phyloP scores from a whole-genome alignment of 768 basidiomycete genomes.

The Termitomyces bulborhizus region DNA sequence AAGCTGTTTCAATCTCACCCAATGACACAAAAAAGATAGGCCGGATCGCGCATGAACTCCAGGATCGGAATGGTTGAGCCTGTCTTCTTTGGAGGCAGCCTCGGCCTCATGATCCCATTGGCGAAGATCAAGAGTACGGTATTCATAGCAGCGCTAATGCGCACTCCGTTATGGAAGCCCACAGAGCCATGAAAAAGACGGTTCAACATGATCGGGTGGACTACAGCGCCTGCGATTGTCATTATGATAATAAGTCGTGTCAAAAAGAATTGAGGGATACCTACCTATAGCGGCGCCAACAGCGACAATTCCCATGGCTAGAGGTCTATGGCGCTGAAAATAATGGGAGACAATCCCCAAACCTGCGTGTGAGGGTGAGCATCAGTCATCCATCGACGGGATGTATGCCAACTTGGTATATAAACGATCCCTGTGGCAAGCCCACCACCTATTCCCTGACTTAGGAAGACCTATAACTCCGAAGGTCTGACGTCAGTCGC shows the following conservation, averaged over 20 bases:
- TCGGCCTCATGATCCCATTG: constrained; percentile 25
- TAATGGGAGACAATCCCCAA: constrained; percentile 41
- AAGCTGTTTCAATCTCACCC: constrained; percentile 7
- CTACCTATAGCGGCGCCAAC: not conserved
- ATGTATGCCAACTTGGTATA: constrained; percentile 21
- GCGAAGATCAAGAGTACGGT: constrained; percentile 26
- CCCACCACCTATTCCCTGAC: constrained; percentile 40
- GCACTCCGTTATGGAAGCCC: constrained; percentile 35
- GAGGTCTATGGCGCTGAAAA: constrained; percentile 34
- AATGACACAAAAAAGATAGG: constrained; percentile 20
- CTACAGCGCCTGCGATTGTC: constrained; percentile 34
- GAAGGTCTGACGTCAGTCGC: constrained; percentile 11
- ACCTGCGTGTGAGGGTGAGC: constrained; percentile 12
- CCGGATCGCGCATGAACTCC: constrained; percentile 24
- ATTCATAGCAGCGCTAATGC: constrained; percentile 32
- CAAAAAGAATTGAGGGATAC: not conserved
- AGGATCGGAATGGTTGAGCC: constrained; percentile 16
- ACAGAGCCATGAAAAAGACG: constrained; percentile 28
- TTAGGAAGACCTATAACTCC: constrained; percentile 33
- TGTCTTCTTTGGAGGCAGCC: constrained; percentile 26
- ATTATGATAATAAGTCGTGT: not conserved
- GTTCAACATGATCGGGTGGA: constrained; percentile 59
- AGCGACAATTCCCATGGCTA: constrained; percentile 44
- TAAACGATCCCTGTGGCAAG: constrained; percentile 41
- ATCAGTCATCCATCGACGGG: too few species aligned